Base-by-base conservation (phyloP, 805 yeast species). In the Candida parachauliodes region DNA sequence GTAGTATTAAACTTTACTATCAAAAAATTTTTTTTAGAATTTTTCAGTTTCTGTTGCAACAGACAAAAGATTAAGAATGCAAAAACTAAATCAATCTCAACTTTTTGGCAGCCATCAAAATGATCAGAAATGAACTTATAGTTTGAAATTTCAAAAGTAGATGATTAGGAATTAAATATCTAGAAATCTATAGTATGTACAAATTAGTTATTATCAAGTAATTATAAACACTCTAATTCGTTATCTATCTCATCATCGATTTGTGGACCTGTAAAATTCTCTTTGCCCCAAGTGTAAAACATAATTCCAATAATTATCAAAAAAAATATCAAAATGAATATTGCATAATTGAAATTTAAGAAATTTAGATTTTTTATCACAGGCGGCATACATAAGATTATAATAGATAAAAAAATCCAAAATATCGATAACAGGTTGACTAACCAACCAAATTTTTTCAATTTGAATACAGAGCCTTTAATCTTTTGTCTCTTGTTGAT, bases 371-470 rank as follows among this genome's bases (percentile, higher is more conserved):
- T 43, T 43, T 58, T 62, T 35, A 83, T 63, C 34, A 77, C 77
- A 0, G 88, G 82, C 1, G 91, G 91, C 54, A 81, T 62, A 45
- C 88, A 81, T n/a, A 84, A 65, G 0, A 83, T 67, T 33, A 81
- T 55, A 43, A 76, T 68, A 22, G 85, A 76, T 25, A 81, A 53
- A 3, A 71, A 26, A 11, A 83, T 68, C 83, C 88, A 83, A 8
- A 68, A 36, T 5, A 81, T 70, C 20, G 88, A 76, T 1, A 79
- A 49, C 0, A 70, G 52, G 48, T 84, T 84, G 28, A 82, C 59
- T 2, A 77, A 39, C 72, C 84, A 83, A 1, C 91, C 91, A 32
- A 81, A 54, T 41, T 69, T 69, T 42, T 75, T 70, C 38, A 84
- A 64, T 43, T 81, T 77, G 56, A 83, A 79, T 1, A 82, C 78